Conservation (phyloP, 768 basidiomycete genomes). For the Hemileccinum impolitum region DNA sequence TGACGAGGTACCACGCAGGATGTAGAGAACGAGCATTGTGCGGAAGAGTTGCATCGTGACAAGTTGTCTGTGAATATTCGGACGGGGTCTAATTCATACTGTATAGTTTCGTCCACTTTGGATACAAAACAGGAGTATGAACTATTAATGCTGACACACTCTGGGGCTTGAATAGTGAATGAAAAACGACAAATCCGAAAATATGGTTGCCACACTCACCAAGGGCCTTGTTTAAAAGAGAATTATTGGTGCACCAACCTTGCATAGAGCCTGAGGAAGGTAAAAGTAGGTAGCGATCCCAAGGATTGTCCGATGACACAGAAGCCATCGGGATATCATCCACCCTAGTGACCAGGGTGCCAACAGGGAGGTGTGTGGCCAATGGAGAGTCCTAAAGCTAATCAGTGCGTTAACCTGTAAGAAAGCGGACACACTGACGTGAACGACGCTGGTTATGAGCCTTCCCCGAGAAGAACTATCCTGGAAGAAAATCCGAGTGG, state of each 20-base stretch:
- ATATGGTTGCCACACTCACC: constrained; percentile 8
- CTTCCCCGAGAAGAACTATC: constrained; percentile 52
- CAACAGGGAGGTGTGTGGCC: constrained; percentile 48
- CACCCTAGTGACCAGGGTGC: constrained; percentile 58
- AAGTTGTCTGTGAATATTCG: constrained; percentile 38
- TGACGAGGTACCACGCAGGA: constrained; percentile 52
- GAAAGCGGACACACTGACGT: constrained; percentile 38
- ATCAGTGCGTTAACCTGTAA: constrained; percentile 3
- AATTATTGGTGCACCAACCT: constrained; percentile 64
- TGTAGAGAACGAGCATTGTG: constrained; percentile 36
- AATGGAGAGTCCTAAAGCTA: constrained; percentile 57
- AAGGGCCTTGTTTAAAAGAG: constrained; percentile 23
- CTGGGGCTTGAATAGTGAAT: constrained; percentile 2
- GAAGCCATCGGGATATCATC: constrained; percentile 56
- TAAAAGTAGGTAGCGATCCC: constrained; percentile 45
- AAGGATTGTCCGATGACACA: constrained; percentile 31
- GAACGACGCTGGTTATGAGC: constrained; percentile 52
- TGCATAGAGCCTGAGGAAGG: constrained; percentile 12
- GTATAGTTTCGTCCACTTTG: constrained; percentile 21
- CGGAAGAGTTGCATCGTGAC: constrained; percentile 40
- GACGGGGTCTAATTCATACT: constrained; percentile 58
- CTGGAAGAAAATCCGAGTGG: constrained; percentile 42
- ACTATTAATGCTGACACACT: constrained; percentile 5
- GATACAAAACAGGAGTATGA: constrained; percentile 45
- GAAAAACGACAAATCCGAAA: not conserved